These are phyloP conservation scores for Amborella trichopoda DNA, from an alignment of 164 flowering plant genomes.

Conservation along the genomic window DNA sequence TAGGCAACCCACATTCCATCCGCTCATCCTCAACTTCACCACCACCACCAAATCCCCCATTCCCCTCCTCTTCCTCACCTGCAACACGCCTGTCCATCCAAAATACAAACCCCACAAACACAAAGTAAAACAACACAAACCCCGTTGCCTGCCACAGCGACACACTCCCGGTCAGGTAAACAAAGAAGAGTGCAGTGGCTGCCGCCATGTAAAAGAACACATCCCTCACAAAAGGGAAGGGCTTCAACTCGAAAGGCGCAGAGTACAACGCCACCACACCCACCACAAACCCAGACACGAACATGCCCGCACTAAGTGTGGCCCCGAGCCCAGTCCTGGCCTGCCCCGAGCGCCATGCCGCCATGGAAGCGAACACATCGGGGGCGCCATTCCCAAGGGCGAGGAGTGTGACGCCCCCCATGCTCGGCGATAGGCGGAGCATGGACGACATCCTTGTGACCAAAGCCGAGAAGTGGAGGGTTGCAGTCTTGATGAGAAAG, in stretches of 20 bases:
- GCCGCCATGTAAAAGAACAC: slow-evolving; percentile 73
- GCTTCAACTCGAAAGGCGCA: slow-evolving; percentile 61
- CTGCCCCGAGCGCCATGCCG: slow-evolving; percentile 67
- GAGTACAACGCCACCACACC: slow-evolving; percentile 89
- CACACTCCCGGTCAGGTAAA: slow-evolving; percentile 82
- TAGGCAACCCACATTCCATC: too few relatives aligned
- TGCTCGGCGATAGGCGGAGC: slow-evolving; percentile 57
- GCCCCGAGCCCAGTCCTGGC: slow-evolving; percentile 87
- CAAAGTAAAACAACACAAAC: slow-evolving; percentile 75
- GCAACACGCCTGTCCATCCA: slow-evolving; percentile 80
- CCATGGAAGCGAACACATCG: slow-evolving; percentile 76
- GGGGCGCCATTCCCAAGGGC: slow-evolving; percentile 97
- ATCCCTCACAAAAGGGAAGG: slow-evolving; percentile 71
- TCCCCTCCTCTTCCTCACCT: slow-evolving; percentile 9
- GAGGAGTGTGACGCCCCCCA: slow-evolving; percentile 92
- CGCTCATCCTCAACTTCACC: slow-evolving; percentile 8
- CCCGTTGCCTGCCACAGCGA: slow-evolving; percentile 91
- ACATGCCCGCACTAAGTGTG: slow-evolving; percentile 74
- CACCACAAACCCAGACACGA: slow-evolving; percentile 86
- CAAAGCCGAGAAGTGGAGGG: slow-evolving; percentile 63
- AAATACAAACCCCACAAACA: slow-evolving; percentile 89
- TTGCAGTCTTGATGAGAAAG: slow-evolving; percentile 77
- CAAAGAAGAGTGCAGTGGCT: slow-evolving; percentile 55
- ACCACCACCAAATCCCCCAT: background rate
- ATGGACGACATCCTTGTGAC: slow-evolving; percentile 54